phyloP scores from a whole-genome alignment of 768 basidiomycete genomes.

The Mycena maculata region DNA sequence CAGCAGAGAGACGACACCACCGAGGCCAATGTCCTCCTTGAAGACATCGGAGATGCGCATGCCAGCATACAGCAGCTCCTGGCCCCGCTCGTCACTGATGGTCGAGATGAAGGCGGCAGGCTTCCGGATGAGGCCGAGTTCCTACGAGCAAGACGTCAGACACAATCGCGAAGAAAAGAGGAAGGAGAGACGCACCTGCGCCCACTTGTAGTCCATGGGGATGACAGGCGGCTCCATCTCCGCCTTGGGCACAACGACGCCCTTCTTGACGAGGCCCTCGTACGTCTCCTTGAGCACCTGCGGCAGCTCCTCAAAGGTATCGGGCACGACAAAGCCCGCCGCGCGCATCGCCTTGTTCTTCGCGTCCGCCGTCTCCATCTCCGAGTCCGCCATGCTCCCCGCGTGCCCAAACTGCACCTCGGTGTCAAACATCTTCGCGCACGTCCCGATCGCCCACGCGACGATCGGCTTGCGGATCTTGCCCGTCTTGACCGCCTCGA shows the following conservation, averaged over 20 bases:
- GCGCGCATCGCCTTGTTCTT: slow-evolving; percentile 96
- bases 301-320: slow-evolving; percentile 97
- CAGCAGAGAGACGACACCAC: slow-evolving; percentile 94
- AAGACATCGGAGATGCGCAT: slow-evolving; percentile 99
- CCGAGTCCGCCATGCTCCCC: slow-evolving; percentile 97
- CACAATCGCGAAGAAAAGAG: not conserved
- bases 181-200: slow-evolving; percentile 60
- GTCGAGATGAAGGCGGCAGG: slow-evolving; percentile 99
- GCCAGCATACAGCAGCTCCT: slow-evolving; percentile 97
- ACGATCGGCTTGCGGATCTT: slow-evolving; percentile 98
- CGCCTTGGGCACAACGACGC: slow-evolving; percentile 72
- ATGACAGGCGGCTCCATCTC: slow-evolving; percentile 95
- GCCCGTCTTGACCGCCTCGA: slow-evolving; percentile 94
- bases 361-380: slow-evolving; percentile 96
- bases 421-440: slow-evolving; percentile 99
- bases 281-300: slow-evolving; percentile 87
- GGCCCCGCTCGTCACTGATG: slow-evolving; percentile 98
- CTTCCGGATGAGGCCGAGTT: slow-evolving; percentile 97
- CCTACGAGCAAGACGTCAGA: slow-evolving; percentile 45
- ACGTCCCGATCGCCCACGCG: slow-evolving; percentile 99
- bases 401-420: slow-evolving; percentile 99
- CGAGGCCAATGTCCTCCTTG: slow-evolving; percentile 96
- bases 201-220: slow-evolving; percentile 99
- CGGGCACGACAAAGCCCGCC: slow-evolving; percentile 96
- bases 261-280: slow-evolving; percentile 77